phyloP scores from a whole-genome alignment of 345 rosid genomes.

The Ricinus communis region DNA sequence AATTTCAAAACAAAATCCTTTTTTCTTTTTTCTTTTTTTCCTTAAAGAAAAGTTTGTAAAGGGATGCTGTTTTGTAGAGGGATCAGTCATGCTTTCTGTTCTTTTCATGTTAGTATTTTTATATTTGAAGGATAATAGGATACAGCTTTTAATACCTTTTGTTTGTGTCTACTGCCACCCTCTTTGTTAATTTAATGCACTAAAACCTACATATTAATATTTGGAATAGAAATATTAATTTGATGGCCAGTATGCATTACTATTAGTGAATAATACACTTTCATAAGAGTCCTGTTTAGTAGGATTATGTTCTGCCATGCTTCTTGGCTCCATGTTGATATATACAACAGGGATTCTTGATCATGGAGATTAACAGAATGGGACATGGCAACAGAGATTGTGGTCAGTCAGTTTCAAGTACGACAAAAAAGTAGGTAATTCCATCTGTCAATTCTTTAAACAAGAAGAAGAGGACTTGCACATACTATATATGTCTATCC shows the following conservation, averaged over 20 bases:
- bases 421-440: conserved; percentile 31
- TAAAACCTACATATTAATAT: not conserved
- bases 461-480: conserved; percentile 3
- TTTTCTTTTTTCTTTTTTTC: no score
- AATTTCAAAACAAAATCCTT: not conserved
- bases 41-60: not conserved
- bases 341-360: not conserved
- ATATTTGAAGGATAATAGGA: not conserved
- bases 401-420: not conserved
- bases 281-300: not conserved
- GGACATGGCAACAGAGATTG: not conserved
- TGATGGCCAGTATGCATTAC: not conserved
- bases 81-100: not conserved
- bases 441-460: conserved; percentile 27
- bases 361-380: not conserved
- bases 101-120: conserved; percentile 1
- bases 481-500: conserved; percentile 1
- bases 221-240: not conserved
- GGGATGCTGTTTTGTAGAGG: not conserved
- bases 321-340: conserved; percentile 3
- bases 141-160: not conserved
- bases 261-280: not conserved
- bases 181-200: not conserved
- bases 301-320: not conserved
- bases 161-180: not conserved